These are phyloP conservation scores for Penicillium samsonianum DNA, from an alignment of 495 filamentous ascomycete genomes.

Conservation along the genomic window DNA sequence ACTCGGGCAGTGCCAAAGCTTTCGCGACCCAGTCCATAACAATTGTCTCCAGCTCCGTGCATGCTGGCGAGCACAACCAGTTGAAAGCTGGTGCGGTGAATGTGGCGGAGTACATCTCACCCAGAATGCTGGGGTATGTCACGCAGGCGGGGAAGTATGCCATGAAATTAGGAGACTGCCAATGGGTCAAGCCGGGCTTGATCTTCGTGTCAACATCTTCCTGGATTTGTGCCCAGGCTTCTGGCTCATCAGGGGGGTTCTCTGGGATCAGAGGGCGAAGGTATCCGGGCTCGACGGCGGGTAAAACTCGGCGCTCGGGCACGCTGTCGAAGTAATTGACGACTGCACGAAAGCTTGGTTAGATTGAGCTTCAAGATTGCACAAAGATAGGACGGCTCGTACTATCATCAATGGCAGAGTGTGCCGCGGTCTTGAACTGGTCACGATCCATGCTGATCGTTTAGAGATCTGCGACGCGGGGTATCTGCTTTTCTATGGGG, in stretches of 20 bases:
- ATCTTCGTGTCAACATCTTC: constrained; percentile 84
- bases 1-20: constrained; percentile 68
- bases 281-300: constrained; percentile 83
- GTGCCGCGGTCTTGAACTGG: constrained; percentile 78
- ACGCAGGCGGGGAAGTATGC: constrained; percentile 89
- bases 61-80: constrained; percentile 92
- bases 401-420: constrained; percentile 85
- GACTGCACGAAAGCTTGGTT: constrained; percentile 51
- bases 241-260: constrained; percentile 69
- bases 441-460: constrained; percentile 69
- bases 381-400: background rate
- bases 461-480: constrained; percentile 7
- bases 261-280: constrained; percentile 75
- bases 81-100: constrained; percentile 94
- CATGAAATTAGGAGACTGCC: constrained; percentile 95
- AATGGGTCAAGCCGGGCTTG: constrained; percentile 92
- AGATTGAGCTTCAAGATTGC: background rate
- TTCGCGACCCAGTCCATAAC: constrained; percentile 90
- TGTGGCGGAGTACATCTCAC: constrained; percentile 87
- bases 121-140: constrained; percentile 84
- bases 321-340: constrained; percentile 80
- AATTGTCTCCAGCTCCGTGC: constrained; percentile 95
- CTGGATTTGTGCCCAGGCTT: constrained; percentile 80
- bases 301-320: constrained; percentile 68
- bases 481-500: background rate